Evolutionary conservation across 768 basidiomycete genomes (phyloP).

Genomic region (Tylopilus rubrobrunneus): DNA sequence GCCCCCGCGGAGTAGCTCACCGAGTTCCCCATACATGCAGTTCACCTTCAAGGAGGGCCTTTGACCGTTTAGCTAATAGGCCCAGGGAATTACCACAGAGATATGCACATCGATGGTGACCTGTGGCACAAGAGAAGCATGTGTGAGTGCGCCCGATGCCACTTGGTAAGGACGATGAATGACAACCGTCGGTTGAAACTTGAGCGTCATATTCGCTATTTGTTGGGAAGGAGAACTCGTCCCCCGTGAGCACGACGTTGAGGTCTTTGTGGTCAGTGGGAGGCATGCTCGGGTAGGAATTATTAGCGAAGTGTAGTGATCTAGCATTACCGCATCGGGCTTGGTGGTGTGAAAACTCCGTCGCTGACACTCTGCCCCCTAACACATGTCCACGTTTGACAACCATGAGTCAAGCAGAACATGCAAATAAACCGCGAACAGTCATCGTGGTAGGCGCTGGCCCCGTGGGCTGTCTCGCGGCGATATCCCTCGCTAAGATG

Average conservation of each 20-base stretch:
- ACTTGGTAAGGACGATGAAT: slow-evolving; percentile 1
- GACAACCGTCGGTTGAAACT: slow-evolving; percentile 37
- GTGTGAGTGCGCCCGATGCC: slow-evolving; percentile 9
- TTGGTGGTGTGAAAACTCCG: no score
- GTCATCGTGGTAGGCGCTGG: slow-evolving; percentile 83
- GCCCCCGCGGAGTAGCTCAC: slow-evolving; percentile 35
- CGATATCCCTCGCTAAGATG: slow-evolving; percentile 77
- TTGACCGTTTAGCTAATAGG: slow-evolving; percentile 69
- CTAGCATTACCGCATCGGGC: slow-evolving; percentile 14
- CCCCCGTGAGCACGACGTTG: slow-evolving; percentile 37
- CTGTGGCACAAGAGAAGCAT: slow-evolving; percentile 18
- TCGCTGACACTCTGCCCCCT: background rate
- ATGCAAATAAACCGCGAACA: slow-evolving; percentile 29
- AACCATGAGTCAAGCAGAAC: slow-evolving; percentile 13
- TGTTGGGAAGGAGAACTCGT: slow-evolving; percentile 56
- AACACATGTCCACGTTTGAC: background rate
- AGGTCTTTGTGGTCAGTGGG: slow-evolving; percentile 15
- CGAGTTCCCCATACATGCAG: slow-evolving; percentile 76
- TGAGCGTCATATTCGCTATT: slow-evolving; percentile 48
- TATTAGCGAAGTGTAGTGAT: slow-evolving; percentile 2
- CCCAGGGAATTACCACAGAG: slow-evolving; percentile 97
- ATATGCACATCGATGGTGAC: slow-evolving; percentile 65
- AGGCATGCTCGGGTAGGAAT: slow-evolving; percentile 12
- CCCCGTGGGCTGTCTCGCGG: slow-evolving; percentile 91
- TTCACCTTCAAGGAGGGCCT: slow-evolving; percentile 74